Percentiles rank a stretch among this genome's conserved stretches.
phyloP scores from a whole-genome alignment of 495 filamentous ascomycete genomes.

The Neurospora cerealis region DNA sequence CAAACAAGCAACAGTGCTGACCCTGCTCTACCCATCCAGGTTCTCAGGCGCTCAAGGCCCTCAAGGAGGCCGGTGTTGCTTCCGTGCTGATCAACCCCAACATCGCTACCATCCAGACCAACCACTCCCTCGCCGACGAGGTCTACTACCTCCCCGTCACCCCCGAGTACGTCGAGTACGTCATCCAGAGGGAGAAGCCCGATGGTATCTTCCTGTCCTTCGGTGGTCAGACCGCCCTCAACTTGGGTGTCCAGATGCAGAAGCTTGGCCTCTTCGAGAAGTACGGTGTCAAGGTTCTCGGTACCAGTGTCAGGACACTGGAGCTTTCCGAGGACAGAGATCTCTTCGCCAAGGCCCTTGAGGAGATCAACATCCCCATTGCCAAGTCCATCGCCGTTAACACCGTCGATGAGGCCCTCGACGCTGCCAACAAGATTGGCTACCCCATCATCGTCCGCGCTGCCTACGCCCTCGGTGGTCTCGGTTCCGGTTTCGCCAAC shows the following conservation, averaged over 20 bases:
- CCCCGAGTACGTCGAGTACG: slow-evolving; percentile 89
- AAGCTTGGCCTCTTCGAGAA: slow-evolving; percentile 91
- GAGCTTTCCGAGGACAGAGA: slow-evolving; percentile 95
- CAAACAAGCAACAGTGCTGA: slow-evolving; percentile 11
- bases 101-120: slow-evolving; percentile 97
- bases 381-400: slow-evolving; percentile 87
- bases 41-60: slow-evolving; percentile 90
- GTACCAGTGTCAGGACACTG: slow-evolving; percentile 87
- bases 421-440: slow-evolving; percentile 74
- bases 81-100: slow-evolving; percentile 97
- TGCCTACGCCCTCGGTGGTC: slow-evolving; percentile 88
- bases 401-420: slow-evolving; percentile 82
- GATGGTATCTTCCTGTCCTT: slow-evolving; percentile 98
- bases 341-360: slow-evolving; percentile 77
- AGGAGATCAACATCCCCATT: slow-evolving; percentile 94
- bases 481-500: slow-evolving; percentile 94
- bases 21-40: slow-evolving; percentile 40
- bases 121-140: slow-evolving; percentile 90
- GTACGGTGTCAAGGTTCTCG: slow-evolving; percentile 88
- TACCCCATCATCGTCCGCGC: slow-evolving; percentile 97
- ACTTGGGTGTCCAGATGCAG: slow-evolving; percentile 95
- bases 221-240: slow-evolving; percentile 92
- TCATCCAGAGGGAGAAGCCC: slow-evolving; percentile 88
- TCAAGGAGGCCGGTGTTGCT: slow-evolving; percentile 93
- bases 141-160: slow-evolving; percentile 98